Base-by-base conservation (phyloP, 768 basidiomycete species). In the Trametes villosa region DNA sequence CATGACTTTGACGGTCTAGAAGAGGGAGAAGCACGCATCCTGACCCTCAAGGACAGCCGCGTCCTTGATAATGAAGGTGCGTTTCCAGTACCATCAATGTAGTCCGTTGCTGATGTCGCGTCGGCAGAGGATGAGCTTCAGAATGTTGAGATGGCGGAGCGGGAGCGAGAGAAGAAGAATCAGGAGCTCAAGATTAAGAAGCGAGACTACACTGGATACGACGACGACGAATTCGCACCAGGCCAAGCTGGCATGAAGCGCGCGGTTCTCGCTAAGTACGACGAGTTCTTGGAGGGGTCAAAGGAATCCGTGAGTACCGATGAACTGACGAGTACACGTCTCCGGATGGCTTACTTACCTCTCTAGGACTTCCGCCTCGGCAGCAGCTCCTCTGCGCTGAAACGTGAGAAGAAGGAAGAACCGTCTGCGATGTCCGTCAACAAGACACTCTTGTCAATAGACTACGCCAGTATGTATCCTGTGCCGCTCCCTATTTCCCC, bases 11-110 rank as follows among this genome's bases (percentile, higher is more conserved):
- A 95, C 60, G 91, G 84, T 66, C 82, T 99, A 76, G 91, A 88
- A 63, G 95, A 96, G 76, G 96, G 96, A 67, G 90, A 97, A 76
- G 93, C 92, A 66, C 88, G 88, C 67, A 94, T 99, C 80, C 88
- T 99, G 68, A 99, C 97, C 4, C 79, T 98, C 72, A 97, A 97
- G 85, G 96, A 98, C 71, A 91, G 88, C 70, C 89, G 94, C 44
- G 91, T 99, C 62, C 87, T 99, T 41, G 96, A 95, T 69, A 91
- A 94, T 61, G 95, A 98, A 83, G 96, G 95, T 92, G 66, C 57
- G 77, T 11, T 9, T 18, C 9, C 27, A 20, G 1, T 55, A 41
- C 27, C 46, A 62, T 29, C 60, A 31, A n/a, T 24, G 3, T 36
- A 9, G 34, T 4, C 8, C 22, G 38, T 13, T 7, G n/a, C 36